A percentile compares a stretch with the other conserved stretches of the same genome.
Conservation (phyloP, 768 basidiomycete species). For the Tylopilus vinaceipallidus region DNA sequence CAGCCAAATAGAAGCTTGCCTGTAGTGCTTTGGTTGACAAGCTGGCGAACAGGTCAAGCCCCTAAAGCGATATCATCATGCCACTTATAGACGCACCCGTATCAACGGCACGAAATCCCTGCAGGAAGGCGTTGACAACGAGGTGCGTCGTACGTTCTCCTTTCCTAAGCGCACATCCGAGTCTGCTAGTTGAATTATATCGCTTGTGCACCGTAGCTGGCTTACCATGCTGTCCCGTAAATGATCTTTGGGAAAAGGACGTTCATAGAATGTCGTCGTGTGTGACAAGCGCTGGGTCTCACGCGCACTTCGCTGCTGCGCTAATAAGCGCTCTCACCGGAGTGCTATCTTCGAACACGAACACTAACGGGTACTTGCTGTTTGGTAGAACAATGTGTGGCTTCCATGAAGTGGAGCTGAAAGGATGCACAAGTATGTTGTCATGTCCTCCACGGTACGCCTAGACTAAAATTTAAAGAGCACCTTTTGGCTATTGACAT, state of each 20-base stretch:
- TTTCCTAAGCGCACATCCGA: constrained; percentile 64
- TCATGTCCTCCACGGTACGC: too few relatives aligned
- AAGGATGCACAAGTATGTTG: too few relatives aligned
- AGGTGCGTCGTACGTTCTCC: constrained; percentile 65
- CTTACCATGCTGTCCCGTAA: constrained; percentile 63
- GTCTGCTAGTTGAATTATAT: background rate
- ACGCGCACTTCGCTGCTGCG: constrained; percentile 1
- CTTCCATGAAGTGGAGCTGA: too few relatives aligned
- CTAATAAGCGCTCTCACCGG: background rate
- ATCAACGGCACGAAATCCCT: constrained; percentile 80
- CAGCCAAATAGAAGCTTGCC: constrained; percentile 34
- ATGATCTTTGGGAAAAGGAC: constrained; percentile 44
- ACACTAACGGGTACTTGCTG: background rate
- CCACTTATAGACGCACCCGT: constrained; percentile 53
- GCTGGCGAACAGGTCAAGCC: constrained; percentile 36
- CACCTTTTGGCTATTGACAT: too few relatives aligned
- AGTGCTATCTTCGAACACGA: background rate
- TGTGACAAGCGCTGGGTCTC: constrained; percentile 14
- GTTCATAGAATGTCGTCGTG: constrained; percentile 25
- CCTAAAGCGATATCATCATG: constrained; percentile 6
- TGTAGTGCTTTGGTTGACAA: constrained; percentile 72
- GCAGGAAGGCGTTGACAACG: constrained; percentile 67
- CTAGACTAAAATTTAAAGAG: too few relatives aligned
- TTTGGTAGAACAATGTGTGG: too few relatives aligned
- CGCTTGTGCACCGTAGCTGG: background rate